Conservation (phyloP, 257 asterid genomes). For the Dorcoceras hygrometricum region DNA sequence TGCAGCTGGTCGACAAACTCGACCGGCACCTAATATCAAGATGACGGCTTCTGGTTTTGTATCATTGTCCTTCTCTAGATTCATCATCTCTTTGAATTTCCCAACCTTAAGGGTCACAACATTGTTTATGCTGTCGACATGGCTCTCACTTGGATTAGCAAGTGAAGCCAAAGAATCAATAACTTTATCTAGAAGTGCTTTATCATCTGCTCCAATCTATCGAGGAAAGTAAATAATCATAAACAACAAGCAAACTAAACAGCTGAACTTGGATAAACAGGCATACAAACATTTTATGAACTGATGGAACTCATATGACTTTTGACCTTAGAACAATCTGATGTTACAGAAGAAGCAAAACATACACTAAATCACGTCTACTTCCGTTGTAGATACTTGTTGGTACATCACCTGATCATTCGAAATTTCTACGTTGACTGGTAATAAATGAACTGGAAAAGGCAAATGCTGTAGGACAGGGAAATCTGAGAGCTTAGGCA, state of each 20-base stretch:
- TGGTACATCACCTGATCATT: neutral
- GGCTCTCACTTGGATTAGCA: slow-evolving; percentile 48
- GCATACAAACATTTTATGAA: neutral
- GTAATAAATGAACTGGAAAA: neutral
- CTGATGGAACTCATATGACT: slow-evolving; percentile 12
- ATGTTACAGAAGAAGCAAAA: neutral
- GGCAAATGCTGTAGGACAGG: neutral
- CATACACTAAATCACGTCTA: too few relatives aligned
- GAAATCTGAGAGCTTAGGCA: neutral
- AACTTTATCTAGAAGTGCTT: slow-evolving; percentile 57
- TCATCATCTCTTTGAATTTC: slow-evolving; percentile 36
- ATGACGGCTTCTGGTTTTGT: slow-evolving; percentile 40
- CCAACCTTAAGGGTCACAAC: slow-evolving; percentile 59
- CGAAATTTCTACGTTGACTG: neutral
- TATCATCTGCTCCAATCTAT: slow-evolving; percentile 90
- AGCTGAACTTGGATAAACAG: neutral
- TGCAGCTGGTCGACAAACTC: slow-evolving; percentile 94
- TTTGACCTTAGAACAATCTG: neutral
- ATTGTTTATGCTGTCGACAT: slow-evolving; percentile 33
- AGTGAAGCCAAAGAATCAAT: slow-evolving; percentile 72
- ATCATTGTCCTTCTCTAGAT: slow-evolving; percentile 37
- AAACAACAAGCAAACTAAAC: neutral
- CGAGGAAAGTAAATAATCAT: slow-evolving; percentile 21
- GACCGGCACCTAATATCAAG: slow-evolving; percentile 94
- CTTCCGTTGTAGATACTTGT: neutral